phyloP scores from a whole-genome alignment of 1,284 basidiomycete species.

The Fomitopsis betulina region DNA sequence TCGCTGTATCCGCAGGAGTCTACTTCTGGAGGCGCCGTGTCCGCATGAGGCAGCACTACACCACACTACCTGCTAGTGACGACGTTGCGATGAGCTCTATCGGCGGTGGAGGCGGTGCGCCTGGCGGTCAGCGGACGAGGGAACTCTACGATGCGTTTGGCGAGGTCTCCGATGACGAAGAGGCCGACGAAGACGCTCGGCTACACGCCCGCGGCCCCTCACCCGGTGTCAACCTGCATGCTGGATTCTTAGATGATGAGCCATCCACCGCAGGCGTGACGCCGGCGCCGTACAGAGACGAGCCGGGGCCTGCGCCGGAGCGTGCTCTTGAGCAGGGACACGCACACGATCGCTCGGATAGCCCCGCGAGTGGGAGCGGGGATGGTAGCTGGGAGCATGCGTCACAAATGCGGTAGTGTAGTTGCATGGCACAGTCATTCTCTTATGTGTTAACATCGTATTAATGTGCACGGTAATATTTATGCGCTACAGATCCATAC shows the following conservation, averaged over 20 bases:
- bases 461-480: constrained; percentile 22
- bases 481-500: constrained; percentile 24
- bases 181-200: constrained; percentile 64
- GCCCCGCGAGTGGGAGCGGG: constrained; percentile 36
- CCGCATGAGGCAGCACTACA: constrained; percentile 55
- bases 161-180: constrained; percentile 72
- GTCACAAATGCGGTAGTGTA: constrained; percentile 34
- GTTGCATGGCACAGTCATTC: neutral
- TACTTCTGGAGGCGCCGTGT: constrained; percentile 69
- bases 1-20: constrained; percentile 60
- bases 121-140: constrained; percentile 52
- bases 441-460: neutral
- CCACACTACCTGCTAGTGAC: constrained; percentile 60
- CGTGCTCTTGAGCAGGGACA: constrained; percentile 10
- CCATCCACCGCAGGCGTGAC: constrained; percentile 35
- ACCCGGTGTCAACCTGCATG: constrained; percentile 40
- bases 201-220: constrained; percentile 30
- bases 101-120: constrained; percentile 18
- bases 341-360: constrained; percentile 30
- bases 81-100: constrained; percentile 74
- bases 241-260: constrained; percentile 65
- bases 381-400: constrained; percentile 75
- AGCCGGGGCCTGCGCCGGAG: constrained; percentile 34
- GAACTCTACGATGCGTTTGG: constrained; percentile 93
- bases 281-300: constrained; percentile 49